These are phyloP conservation scores for Phylloporus sp. DNA, from an alignment of 768 basidiomycete species.

Conservation along the genomic window DNA sequence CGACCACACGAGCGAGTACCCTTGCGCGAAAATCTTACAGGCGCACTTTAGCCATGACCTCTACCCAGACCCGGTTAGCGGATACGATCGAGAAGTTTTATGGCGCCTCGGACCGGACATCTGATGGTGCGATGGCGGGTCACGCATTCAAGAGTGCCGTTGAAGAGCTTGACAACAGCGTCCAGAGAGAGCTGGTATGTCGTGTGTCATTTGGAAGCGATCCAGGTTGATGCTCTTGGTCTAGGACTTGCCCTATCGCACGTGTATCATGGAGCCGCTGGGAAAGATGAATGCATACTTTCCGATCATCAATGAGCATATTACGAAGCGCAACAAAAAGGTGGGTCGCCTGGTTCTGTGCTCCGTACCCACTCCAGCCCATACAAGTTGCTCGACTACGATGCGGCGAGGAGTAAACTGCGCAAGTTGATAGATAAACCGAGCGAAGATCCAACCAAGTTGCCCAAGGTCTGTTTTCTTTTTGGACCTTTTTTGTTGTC, in stretches of 20 bases:
- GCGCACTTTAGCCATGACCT: constrained; percentile 71
- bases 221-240: background rate
- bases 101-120: constrained; percentile 73
- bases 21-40: background rate
- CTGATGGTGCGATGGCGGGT: constrained; percentile 94
- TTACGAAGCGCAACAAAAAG: constrained; percentile 95
- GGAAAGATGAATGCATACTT: constrained; percentile 97
- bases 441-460: constrained; percentile 85
- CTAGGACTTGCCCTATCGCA: constrained; percentile 93
- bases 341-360: constrained; percentile 34
- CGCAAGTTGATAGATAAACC: constrained; percentile 91
- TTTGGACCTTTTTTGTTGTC: background rate
- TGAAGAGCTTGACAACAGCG: constrained; percentile 85
- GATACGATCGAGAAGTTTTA: constrained; percentile 95
- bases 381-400: constrained; percentile 86
- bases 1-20: background rate
- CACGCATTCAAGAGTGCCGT: constrained; percentile 95
- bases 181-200: constrained; percentile 80
- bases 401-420: constrained; percentile 84
- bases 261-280: constrained; percentile 91
- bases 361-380: background rate
- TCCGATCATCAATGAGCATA: constrained; percentile 89
- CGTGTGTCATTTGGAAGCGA: background rate
- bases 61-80: constrained; percentile 88
- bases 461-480: constrained; percentile 60